phyloP scores from a whole-genome alignment of 108 stramenopile genomes.

The Epithemia pelagica region DNA sequence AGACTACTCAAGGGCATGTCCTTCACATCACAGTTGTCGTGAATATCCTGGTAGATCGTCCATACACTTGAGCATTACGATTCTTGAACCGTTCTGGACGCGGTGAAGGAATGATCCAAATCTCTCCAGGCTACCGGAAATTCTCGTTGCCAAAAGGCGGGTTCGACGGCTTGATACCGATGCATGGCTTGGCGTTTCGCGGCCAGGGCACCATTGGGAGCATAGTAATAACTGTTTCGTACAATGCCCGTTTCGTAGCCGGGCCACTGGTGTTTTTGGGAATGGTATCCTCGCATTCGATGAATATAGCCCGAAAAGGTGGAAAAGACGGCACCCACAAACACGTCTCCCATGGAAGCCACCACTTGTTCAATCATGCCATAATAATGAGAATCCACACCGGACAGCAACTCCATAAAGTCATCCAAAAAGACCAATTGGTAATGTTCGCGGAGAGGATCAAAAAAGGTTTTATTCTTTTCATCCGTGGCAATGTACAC shows the following conservation, averaged over 20 bases:
- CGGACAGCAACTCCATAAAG: conserved; percentile 37
- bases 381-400: conserved; percentile 44
- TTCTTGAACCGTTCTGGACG: too few relatives aligned
- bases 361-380: conserved; percentile 78
- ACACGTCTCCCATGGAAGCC: conserved; percentile 61
- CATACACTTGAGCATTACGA: too few relatives aligned
- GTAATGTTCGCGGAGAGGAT: conserved; percentile 36
- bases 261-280: conserved; percentile 43
- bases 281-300: conserved; percentile 72
- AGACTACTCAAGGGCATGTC: too few relatives aligned
- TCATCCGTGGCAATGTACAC: conserved; percentile 74
- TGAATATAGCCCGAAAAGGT: conserved; percentile 76
- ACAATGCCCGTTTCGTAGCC: conserved; percentile 46
- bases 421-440: conserved; percentile 57
- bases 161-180: conserved; percentile 1
- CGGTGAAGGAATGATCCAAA: conserved; percentile 80
- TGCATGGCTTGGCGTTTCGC: conserved; percentile 7
- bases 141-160: conserved; percentile 35
- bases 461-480: conserved; percentile 49
- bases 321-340: conserved; percentile 70
- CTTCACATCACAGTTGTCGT: too few relatives aligned
- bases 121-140: conserved; percentile 77
- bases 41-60: too few relatives aligned
- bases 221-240: conserved; percentile 53
- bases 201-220: conserved; percentile 8